phyloP scores from a whole-genome alignment of 2,329 filamentous ascomycete species.

The Anisogramma anomala region DNA sequence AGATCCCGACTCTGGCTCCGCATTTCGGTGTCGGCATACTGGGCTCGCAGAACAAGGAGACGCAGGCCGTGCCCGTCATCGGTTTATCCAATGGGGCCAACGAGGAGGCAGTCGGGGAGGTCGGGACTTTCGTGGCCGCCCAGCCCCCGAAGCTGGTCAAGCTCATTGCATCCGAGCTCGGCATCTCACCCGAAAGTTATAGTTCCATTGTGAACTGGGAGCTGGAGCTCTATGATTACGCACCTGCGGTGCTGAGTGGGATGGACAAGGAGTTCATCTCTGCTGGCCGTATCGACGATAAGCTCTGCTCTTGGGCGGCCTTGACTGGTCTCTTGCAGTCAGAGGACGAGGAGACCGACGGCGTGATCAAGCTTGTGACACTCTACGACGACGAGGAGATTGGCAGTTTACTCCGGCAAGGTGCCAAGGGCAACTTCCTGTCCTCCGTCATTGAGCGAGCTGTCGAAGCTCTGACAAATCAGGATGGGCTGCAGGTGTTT shows the following conservation, averaged over 20 bases:
- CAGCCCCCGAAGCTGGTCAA: constrained; percentile 80
- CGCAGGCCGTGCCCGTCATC: constrained; percentile 87
- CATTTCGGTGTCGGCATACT: constrained; percentile 76
- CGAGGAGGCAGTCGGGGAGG: constrained; percentile 43
- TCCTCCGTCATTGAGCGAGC: constrained; percentile 70
- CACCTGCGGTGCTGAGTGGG: constrained; percentile 73
- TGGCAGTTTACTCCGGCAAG: constrained; percentile 79
- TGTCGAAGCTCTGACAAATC: constrained; percentile 53
- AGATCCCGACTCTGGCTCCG: constrained; percentile 81
- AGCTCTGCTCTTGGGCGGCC: constrained; percentile 90
- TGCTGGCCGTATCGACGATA: constrained; percentile 90
- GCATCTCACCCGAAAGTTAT: constrained; percentile 49
- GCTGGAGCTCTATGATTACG: constrained; percentile 83
- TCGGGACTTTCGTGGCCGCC: constrained; percentile 63
- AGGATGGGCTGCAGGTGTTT: constrained; percentile 31
- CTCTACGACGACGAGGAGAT: constrained; percentile 98
- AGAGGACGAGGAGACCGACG: constrained; percentile 41
- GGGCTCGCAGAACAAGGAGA: constrained; percentile 68
- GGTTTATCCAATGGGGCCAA: constrained; percentile 54
- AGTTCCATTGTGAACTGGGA: constrained; percentile 87
- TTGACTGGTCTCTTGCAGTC: constrained; percentile 70
- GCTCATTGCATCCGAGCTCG: constrained; percentile 68
- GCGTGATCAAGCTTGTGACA: constrained; percentile 79
- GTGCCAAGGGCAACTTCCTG: constrained; percentile 81
- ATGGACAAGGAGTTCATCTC: constrained; percentile 91